phyloP scores from a whole-genome alignment of 2,329 filamentous ascomycete species.

The Cladosporium cucumerinum region DNA sequence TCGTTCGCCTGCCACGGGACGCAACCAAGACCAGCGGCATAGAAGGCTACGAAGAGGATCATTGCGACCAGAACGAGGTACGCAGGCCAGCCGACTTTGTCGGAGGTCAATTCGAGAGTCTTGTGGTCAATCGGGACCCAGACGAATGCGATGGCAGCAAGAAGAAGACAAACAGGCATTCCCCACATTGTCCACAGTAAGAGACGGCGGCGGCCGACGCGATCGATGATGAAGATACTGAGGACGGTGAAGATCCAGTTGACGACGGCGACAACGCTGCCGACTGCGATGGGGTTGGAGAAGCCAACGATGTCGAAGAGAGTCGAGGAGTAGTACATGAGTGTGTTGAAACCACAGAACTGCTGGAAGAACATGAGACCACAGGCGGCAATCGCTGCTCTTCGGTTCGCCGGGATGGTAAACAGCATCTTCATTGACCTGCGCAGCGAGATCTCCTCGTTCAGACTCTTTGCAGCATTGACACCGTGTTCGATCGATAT shows the following conservation, averaged over 20 bases:
- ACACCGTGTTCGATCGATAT: conserved; percentile 61
- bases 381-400: conserved; percentile 37
- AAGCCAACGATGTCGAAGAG: conserved; percentile 64
- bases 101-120: conserved; percentile 30
- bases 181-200: conserved; percentile 72
- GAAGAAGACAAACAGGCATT: conserved; percentile 68
- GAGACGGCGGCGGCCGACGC: conserved; percentile 71
- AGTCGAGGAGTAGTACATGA: conserved; percentile 48
- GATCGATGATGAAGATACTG: conserved; percentile 73
- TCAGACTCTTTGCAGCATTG: conserved; percentile 67
- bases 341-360: conserved; percentile 60
- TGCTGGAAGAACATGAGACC: conserved; percentile 39
- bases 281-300: conserved; percentile 71
- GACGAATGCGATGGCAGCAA: conserved; percentile 69
- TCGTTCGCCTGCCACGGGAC: conserved; percentile 97
- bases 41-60: conserved; percentile 78
- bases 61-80: conserved; percentile 68
- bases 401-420: conserved; percentile 31
- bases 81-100: conserved; percentile 39
- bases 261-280: conserved; percentile 73
- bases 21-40: conserved; percentile 83
- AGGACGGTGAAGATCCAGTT: conserved; percentile 75
- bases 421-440: conserved; percentile 33
- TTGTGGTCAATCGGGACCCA: conserved; percentile 49
- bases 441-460: conserved; percentile 20